These are phyloP conservation scores for Brassica nigra DNA, from an alignment of 345 rosid genomes.

Conservation along the genomic window DNA sequence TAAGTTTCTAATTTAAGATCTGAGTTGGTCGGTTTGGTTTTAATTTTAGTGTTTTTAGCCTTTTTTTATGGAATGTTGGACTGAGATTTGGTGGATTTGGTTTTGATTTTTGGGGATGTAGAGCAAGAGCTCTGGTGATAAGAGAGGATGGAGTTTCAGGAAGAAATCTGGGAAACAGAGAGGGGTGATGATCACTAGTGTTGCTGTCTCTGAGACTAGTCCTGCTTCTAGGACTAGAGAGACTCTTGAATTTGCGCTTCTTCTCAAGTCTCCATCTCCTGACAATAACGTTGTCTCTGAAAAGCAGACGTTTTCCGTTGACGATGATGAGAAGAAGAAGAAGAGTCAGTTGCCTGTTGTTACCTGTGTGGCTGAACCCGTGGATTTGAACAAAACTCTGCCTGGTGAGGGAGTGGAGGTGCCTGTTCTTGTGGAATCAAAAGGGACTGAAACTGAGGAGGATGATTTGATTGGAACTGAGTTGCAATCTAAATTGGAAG, in stretches of 20 bases:
- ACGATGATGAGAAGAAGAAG: conserved; percentile 50
- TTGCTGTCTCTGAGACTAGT: conserved; percentile 46
- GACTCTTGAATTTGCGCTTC: conserved; percentile 53
- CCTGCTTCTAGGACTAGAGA: conserved; percentile 47
- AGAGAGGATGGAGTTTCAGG: conserved; percentile 80
- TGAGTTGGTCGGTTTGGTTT: conserved; percentile 9
- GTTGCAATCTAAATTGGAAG: conserved; percentile 5
- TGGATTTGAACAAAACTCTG: conserved; percentile 14
- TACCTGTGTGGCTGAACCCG: conserved; percentile 25
- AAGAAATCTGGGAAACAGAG: conserved; percentile 66
- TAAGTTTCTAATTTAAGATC: conserved; percentile 37
- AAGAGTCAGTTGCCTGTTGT: conserved; percentile 26
- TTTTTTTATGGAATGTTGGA: not conserved
- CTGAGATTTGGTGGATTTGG: not conserved
- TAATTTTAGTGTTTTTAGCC: not conserved
- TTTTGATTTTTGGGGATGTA: conserved; percentile 33
- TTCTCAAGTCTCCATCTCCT: conserved; percentile 42
- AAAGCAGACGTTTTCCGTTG: conserved; percentile 43
- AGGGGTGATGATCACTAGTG: conserved; percentile 47
- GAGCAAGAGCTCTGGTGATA: conserved; percentile 59
- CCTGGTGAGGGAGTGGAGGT: conserved; percentile 10
- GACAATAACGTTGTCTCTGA: conserved; percentile 40
- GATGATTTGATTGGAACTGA: conserved; percentile 2
- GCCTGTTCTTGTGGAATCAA: conserved; percentile 34
- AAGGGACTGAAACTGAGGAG: conserved; percentile 36